Percentiles rank a stretch among this genome's conserved stretches.
Conservation (phyloP, 148 eudicot genomes). For the Salicornia ramosissima region DNA sequence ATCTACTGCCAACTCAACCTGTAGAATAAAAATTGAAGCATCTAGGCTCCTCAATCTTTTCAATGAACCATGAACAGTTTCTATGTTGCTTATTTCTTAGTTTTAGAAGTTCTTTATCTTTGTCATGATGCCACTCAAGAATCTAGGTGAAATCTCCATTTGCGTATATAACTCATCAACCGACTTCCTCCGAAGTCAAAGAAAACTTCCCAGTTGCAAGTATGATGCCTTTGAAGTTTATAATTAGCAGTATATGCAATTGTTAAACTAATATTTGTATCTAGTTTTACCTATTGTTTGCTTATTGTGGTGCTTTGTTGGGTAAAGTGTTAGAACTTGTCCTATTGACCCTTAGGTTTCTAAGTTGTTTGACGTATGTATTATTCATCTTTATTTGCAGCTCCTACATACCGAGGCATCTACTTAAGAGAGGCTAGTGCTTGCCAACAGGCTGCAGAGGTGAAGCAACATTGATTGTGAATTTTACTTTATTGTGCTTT, state of each 20-base stretch:
- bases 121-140: constrained; percentile 5
- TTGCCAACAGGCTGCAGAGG: constrained; percentile 79
- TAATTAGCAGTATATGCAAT: neutral
- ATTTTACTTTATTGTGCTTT: neutral
- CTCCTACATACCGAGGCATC: constrained; percentile 81
- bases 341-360: neutral
- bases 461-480: constrained; percentile 23
- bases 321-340: neutral
- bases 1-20: too few species aligned
- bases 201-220: neutral
- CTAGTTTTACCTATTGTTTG: too few species aligned
- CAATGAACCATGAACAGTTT: neutral
- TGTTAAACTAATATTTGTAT: neutral
- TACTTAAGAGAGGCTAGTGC: constrained; percentile 78
- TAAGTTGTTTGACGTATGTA: neutral
- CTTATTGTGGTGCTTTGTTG: neutral
- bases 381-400: constrained; percentile 42
- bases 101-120: neutral
- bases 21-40: neutral
- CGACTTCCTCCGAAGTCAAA: neutral
- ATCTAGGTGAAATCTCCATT: neutral
- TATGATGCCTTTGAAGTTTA: neutral
- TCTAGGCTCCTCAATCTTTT: neutral
- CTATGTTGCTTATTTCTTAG: neutral
- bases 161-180: neutral